Percentiles rank a stretch among this genome's conserved stretches.
Conservation (phyloP, 148 eudicot genomes). For the Polygonum aviculare region DNA sequence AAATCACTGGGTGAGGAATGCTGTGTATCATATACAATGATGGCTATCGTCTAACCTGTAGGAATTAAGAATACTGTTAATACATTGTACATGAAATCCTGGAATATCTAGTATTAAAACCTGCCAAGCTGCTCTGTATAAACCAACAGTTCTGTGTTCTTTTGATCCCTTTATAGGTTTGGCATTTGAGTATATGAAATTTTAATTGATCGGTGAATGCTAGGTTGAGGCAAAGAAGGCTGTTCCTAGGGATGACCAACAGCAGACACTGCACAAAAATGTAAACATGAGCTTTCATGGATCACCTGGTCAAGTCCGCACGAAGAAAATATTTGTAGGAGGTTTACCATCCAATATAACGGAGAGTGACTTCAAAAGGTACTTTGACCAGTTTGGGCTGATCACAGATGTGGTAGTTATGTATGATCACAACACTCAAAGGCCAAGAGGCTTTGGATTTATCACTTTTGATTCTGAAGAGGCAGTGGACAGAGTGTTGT, state of each 20-base stretch:
- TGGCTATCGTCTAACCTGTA: no score
- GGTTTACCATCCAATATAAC: slow-evolving; percentile 89
- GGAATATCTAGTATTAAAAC: background rate
- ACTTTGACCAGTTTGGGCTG: slow-evolving; percentile 81
- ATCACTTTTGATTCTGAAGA: slow-evolving; percentile 93
- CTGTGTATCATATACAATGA: background rate
- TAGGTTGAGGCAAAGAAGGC: slow-evolving; percentile 99
- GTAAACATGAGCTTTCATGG: slow-evolving; percentile 43
- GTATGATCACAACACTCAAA: slow-evolving; percentile 97
- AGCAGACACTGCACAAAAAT: slow-evolving; percentile 40
- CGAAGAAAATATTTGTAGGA: slow-evolving; percentile 92
- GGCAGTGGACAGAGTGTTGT: slow-evolving; percentile 71
- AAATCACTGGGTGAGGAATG: background rate
- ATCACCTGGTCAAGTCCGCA: slow-evolving; percentile 67
- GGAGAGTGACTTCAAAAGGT: slow-evolving; percentile 77
- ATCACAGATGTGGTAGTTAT: slow-evolving; percentile 95
- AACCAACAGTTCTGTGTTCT: background rate
- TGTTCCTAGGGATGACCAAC: slow-evolving; percentile 79
- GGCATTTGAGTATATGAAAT: background rate
- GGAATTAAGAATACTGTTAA: background rate
- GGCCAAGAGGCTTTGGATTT: slow-evolving; percentile 97
- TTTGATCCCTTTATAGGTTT: background rate
- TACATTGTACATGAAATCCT: background rate
- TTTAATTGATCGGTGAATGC: background rate
- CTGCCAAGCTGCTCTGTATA: background rate